Evolutionary conservation across 345 rosid species (phyloP), one percentile per base, ranked within the genome.

Genomic region (Eucalyptus victrix): DNA sequence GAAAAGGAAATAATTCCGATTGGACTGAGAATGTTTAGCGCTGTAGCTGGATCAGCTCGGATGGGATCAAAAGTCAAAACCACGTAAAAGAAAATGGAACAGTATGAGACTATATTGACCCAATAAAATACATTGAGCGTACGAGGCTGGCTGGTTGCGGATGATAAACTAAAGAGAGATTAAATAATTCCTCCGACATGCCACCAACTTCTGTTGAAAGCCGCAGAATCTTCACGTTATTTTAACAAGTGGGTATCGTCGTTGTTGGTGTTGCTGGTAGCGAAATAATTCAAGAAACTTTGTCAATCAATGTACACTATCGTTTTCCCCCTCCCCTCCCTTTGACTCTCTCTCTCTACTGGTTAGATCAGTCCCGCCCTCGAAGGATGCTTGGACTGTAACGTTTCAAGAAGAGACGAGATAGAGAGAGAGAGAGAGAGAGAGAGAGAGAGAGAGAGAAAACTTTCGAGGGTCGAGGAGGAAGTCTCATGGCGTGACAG

Each of bases 101-200:
- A 9, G 21, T 19, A 37, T 34, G 19, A 37, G 44, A 72, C 58
- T 53, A 53, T 53, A 69, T 34, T 34, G 34, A 91, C 81, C 91
- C 87, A 85, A 91, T 45, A 89, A 81, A 69, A 60, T 89, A 76
- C 69, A 47, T 86, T 37, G 54, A 8, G 56, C 47, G 53, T 32
- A 88, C 83, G 80, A 40, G 67, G 45, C 69, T 90, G 60, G 49
- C 17, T 51, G 56, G 54, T 21, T 60, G 45, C 45, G 4, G 45
- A 65, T 56, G 34, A 45, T 89, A 23, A 89, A 88, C n/a, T 83
- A 89, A 80, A 54, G 76, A 53, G 34, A 91, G 72, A 88, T 85
- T 86, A 81, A 92, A 90, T 90, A 90, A 88, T 80, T 91, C 80
- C 90, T 72, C 94, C 95, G 95, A 93, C 95, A 93, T 89, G 91